A percentile compares a stretch with the other conserved stretches of the same genome.
Evolutionary conservation across 768 basidiomycete species (phyloP).

Genomic region (Termitomyces sp.): DNA sequence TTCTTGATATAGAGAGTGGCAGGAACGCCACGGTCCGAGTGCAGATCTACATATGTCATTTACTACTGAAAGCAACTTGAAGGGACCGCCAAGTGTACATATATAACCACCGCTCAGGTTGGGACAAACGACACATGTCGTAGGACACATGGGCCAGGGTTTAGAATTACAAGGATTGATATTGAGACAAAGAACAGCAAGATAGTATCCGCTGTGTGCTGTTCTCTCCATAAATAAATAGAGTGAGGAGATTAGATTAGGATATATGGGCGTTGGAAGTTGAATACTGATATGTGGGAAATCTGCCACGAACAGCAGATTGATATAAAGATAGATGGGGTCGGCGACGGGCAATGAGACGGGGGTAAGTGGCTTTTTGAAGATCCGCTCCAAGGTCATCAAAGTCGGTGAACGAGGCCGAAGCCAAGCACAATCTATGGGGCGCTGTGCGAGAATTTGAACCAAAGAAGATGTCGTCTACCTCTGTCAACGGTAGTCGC

Average conservation of each 20-base stretch:
- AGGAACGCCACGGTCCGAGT: neutral
- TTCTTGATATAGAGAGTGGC: neutral
- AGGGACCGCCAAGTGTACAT: neutral
- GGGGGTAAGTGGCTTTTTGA: neutral
- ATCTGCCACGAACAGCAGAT: neutral
- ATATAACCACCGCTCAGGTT: neutral
- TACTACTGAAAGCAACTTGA: neutral
- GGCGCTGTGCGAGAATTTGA: neutral
- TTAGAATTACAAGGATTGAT: neutral
- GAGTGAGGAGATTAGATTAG: neutral
- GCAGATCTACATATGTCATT: neutral
- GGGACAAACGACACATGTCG: neutral
- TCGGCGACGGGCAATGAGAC: neutral
- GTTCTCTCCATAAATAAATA: neutral
- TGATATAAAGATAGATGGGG: neutral
- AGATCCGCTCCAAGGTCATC: conserved; percentile 2
- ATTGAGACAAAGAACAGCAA: neutral
- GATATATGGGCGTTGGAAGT: neutral
- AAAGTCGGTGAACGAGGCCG: conserved; percentile 15
- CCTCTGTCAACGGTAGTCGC: conserved; percentile 1
- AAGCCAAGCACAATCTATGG: conserved; percentile 9
- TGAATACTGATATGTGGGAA: neutral
- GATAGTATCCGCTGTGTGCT: no score
- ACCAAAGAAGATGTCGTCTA: neutral
- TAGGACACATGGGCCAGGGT: neutral